Evolutionary conservation across 202 grass and related monocot species (phyloP).

Genomic region (Schoenoplectus tabernaemontani): DNA sequence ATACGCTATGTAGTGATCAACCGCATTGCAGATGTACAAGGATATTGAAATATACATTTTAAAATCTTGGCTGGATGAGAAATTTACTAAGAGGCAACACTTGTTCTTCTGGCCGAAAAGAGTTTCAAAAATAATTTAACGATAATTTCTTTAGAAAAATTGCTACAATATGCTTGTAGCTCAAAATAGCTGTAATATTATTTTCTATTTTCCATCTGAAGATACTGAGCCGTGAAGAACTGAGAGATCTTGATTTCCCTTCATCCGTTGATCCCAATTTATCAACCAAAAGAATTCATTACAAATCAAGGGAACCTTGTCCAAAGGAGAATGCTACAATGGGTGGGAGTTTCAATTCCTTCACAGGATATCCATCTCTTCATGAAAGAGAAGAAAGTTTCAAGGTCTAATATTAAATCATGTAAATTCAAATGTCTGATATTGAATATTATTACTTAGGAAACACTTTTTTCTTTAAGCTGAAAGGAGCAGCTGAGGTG

Average conservation of each 20-base stretch:
- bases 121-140: too few species aligned
- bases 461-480: slow-evolving; percentile 30
- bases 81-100: too few species aligned
- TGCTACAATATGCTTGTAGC: too few species aligned
- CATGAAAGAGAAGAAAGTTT: slow-evolving; percentile 84
- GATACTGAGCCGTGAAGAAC: slow-evolving; percentile 41
- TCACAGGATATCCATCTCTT: slow-evolving; percentile 78
- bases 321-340: slow-evolving; percentile 22
- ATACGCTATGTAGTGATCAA: too few species aligned
- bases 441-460: neutral
- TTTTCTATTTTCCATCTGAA: too few species aligned
- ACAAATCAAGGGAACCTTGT: slow-evolving; percentile 38
- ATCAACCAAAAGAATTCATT: slow-evolving; percentile 43
- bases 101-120: too few species aligned
- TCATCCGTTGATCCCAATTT: slow-evolving; percentile 27
- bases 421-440: neutral
- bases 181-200: too few species aligned
- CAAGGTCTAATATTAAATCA: slow-evolving; percentile 48
- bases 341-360: slow-evolving; percentile 52
- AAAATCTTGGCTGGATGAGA: too few species aligned
- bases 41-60: too few species aligned
- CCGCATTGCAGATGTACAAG: too few species aligned
- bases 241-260: slow-evolving; percentile 51
- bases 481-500: slow-evolving; percentile 41
- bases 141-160: too few species aligned